These are phyloP conservation scores for Gossypium davidsonii DNA, from an alignment of 441 rosid species.

Conservation along the genomic window DNA sequence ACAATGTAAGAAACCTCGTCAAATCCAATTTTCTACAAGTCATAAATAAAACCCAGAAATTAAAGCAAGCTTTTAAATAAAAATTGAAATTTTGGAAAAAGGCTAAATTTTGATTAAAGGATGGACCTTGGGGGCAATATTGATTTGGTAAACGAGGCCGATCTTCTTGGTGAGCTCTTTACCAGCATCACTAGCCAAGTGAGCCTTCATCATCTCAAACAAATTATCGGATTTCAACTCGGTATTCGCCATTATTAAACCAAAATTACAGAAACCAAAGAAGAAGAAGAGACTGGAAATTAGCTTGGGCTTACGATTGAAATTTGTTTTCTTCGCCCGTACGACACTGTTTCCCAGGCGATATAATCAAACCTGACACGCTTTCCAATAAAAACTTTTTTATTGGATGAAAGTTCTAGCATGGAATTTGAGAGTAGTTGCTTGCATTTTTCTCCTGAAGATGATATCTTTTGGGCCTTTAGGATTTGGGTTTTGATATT, in stretches of 20 bases:
- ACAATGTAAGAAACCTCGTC: constrained; percentile 66
- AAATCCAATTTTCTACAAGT: constrained; percentile 72
- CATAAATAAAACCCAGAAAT: neutral
- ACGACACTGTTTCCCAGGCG: neutral
- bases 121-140: constrained; percentile 73
- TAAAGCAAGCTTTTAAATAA: neutral
- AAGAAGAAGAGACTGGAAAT: neutral
- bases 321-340: neutral
- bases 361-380: constrained; percentile 5
- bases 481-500: neutral
- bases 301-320: neutral
- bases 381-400: neutral
- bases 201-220: constrained; percentile 60
- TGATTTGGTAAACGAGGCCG: constrained; percentile 76
- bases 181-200: constrained; percentile 70
- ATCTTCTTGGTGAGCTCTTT: constrained; percentile 50
- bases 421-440: neutral
- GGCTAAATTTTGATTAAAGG: neutral
- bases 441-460: neutral
- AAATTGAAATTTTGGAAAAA: neutral
- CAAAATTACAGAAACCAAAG: constrained; percentile 10
- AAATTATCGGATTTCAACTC: constrained; percentile 67
- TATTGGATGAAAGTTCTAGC: neutral
- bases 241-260: constrained; percentile 34
- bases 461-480: neutral